Evolutionary conservation across 164 flowering plant species (phyloP).

Genomic region (Dillenia turbinata): DNA sequence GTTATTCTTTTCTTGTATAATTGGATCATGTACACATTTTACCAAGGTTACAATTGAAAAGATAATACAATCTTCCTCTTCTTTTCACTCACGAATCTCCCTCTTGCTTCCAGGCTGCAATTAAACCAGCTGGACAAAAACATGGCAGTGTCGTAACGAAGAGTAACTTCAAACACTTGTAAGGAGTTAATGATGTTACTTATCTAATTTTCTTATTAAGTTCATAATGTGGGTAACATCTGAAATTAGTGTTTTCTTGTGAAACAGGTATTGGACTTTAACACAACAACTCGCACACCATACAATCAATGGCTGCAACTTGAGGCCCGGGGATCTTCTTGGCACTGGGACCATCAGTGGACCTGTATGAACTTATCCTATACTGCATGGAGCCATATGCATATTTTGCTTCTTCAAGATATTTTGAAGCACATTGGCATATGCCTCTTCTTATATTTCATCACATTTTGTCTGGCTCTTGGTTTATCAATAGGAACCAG

Average conservation of each 20-base stretch:
- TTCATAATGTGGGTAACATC: background rate
- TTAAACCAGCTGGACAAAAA: conserved; percentile 71
- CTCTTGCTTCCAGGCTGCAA: conserved; percentile 53
- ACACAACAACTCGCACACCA: conserved; percentile 97
- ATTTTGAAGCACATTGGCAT: background rate
- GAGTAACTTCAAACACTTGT: conserved; percentile 91
- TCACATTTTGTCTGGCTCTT: conserved; percentile 1
- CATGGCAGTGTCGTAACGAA: conserved; percentile 53
- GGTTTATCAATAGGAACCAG: conserved; percentile 63
- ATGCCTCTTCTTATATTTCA: too few relatives aligned
- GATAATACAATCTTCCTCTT: background rate
- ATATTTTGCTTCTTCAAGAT: background rate
- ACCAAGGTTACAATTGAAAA: background rate
- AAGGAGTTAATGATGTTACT: conserved; percentile 1
- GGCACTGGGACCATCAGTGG: conserved; percentile 99
- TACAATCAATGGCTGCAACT: conserved; percentile 91
- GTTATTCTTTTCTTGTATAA: too few relatives aligned
- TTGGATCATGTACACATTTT: too few relatives aligned
- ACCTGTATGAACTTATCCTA: conserved; percentile 54
- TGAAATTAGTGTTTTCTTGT: conserved; percentile 1
- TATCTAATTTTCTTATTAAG: background rate
- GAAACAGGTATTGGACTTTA: conserved; percentile 84
- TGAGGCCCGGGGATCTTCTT: conserved; percentile 95
- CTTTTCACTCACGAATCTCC: conserved; percentile 2
- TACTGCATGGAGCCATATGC: background rate